Evolutionary conservation across 176 grass and related monocot genomes (phyloP).

Genomic region (Phoenix dactylifera): DNA sequence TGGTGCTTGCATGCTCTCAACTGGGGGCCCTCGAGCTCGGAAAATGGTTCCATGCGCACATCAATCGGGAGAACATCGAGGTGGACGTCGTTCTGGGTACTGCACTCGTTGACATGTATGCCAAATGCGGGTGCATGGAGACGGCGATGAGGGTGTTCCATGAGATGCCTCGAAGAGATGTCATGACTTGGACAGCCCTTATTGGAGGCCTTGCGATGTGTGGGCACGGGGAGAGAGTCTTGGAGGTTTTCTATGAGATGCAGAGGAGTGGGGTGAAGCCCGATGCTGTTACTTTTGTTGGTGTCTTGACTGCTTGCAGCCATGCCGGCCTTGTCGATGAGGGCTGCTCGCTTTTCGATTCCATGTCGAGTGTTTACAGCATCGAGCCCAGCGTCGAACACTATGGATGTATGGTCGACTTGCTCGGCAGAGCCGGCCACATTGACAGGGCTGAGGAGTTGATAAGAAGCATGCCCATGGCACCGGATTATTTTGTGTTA

Average conservation of each 20-base stretch:
- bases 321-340: constrained; percentile 10
- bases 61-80: constrained; percentile 2
- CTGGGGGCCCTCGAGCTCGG: constrained; percentile 13
- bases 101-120: constrained; percentile 22
- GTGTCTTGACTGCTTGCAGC: constrained; percentile 16
- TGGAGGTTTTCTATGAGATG: constrained; percentile 7
- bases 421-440: constrained; percentile 5
- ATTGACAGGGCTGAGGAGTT: constrained; percentile 10
- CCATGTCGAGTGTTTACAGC: constrained; percentile 1
- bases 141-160: constrained; percentile 7
- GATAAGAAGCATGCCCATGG: constrained; percentile 13
- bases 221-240: constrained; percentile 7
- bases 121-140: constrained; percentile 8
- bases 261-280: constrained; percentile 10
- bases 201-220: constrained; percentile 12
- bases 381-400: constrained; percentile 15
- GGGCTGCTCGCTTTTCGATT: constrained; percentile 8
- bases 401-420: constrained; percentile 16
- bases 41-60: constrained; percentile 18
- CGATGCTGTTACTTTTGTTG: constrained; percentile 8
- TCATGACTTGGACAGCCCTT: constrained; percentile 11
- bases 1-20: constrained; percentile 7
- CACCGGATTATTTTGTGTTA: constrained; percentile 8
- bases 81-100: constrained; percentile 11
- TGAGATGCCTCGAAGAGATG: constrained; percentile 12